Percentiles rank a stretch among this genome's conserved stretches.
Conservation (phyloP, 2,329 filamentous ascomycete genomes). For the Penicillium glabrum region DNA sequence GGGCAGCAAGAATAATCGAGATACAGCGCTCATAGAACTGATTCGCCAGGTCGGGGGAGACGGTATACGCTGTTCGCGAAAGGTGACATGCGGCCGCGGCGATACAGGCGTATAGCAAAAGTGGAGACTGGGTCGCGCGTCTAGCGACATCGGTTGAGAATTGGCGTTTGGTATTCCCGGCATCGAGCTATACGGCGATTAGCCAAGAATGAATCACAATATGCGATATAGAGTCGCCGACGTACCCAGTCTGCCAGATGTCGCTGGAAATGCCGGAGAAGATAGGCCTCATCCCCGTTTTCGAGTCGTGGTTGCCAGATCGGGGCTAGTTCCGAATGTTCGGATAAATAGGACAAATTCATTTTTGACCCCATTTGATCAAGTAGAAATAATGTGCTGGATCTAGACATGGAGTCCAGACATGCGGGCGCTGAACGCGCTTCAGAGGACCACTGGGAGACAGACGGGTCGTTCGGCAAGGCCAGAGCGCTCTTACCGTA, state of each 20-base stretch:
- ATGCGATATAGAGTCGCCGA: background rate
- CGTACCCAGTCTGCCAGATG: conserved; percentile 33
- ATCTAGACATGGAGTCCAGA: conserved; percentile 19
- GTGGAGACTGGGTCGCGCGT: conserved; percentile 29
- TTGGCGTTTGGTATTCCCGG: conserved; percentile 30
- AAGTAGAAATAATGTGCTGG: conserved; percentile 8
- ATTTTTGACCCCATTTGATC: conserved; percentile 11
- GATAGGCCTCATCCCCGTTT: conserved; percentile 32
- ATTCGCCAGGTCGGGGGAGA: conserved; percentile 30
- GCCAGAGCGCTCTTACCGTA: conserved; percentile 36
- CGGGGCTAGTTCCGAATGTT: conserved; percentile 19
- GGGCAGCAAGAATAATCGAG: conserved; percentile 32
- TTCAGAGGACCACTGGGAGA: conserved; percentile 23
- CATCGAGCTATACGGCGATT: conserved; percentile 28
- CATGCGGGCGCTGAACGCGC: conserved; percentile 25
- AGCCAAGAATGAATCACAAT: background rate
- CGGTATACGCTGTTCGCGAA: conserved; percentile 29
- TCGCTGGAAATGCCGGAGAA: conserved; percentile 35
- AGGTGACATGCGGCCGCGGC: too few species aligned
- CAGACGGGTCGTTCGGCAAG: conserved; percentile 29
- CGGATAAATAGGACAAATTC: conserved; percentile 15
- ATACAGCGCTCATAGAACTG: conserved; percentile 37
- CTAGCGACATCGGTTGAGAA: conserved; percentile 33
- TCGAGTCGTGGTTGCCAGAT: conserved; percentile 24
- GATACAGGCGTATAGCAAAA: conserved; percentile 1